Base-by-base conservation (phyloP, 192 early-diverging fungal genomes). In the Funneliformis geosporum region DNA sequence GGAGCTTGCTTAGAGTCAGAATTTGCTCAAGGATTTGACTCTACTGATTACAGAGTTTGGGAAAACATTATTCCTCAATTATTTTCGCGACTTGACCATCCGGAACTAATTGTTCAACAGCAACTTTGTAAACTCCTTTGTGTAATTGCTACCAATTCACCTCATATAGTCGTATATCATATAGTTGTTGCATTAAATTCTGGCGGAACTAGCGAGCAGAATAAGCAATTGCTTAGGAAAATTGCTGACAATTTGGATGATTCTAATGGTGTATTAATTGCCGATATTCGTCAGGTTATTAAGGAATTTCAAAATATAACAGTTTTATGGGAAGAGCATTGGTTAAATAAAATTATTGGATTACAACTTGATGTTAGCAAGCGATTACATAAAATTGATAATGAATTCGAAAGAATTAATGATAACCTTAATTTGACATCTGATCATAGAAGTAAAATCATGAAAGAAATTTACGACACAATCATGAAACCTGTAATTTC, bases 291-390 rank as follows among this genome's bases (percentile, higher is more conserved):
- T 33, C 81, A 80, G 21, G 83, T 91, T 78, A 88, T 93, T 21
- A 83, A 84, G 16, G 92, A 93, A 74, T 80, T 95, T 25, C 88
- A 92, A 60, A 83, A 88, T 38, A 82, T 94, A 0, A 93, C 95
- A 0, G 93, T 96, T 28, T 79, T 96, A 4, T 94, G 94, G 91
- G 94, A 95, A 77, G 95, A 96, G 83, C 84, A 84, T 21, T 95
- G 93, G 93, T 82, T 90, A n/a, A 89, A 94, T 72, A 87, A 85
- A 80, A 88, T 96, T 28, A 81, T 87, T 11, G 76, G 79, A 12
- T 46, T 94, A 27, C 85, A 92, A 25, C 75, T 82, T 39, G 92
- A 94, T 60, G 82, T 88, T 2, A 85, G 82, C 65, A 87, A 85
- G 65, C 83, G 89, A 59, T 79, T 92, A 7, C 81, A 87, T 23